Conservation (phyloP, 2,329 filamentous ascomycete species). For the Hawksworthiomyces lignivorus region DNA sequence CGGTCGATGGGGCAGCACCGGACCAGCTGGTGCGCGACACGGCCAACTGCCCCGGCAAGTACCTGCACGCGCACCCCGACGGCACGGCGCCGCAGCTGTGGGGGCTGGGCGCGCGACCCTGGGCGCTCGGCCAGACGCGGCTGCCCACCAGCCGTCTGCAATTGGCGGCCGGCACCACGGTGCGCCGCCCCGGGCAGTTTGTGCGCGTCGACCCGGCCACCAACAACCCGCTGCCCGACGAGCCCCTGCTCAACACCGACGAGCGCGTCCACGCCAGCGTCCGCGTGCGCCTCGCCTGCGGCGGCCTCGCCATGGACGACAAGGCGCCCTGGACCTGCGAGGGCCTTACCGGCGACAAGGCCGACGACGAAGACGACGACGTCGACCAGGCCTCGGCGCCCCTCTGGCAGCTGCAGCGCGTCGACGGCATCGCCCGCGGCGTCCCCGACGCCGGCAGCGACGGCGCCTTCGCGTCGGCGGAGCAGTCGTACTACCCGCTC, state of each 20-base stretch:
- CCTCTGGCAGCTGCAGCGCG: constrained; percentile 21
- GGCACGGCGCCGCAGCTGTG: constrained; percentile 9
- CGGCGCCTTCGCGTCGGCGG: constrained; percentile 6
- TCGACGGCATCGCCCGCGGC: constrained; percentile 1
- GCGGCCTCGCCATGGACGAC: constrained; percentile 27
- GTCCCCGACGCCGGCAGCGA: not conserved
- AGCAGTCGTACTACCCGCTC: constrained; percentile 17
- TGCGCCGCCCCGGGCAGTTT: constrained; percentile 28
- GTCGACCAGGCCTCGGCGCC: constrained; percentile 6
- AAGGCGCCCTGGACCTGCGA: constrained; percentile 21
- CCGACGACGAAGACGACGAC: constrained; percentile 1
- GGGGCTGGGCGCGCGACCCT: constrained; percentile 20
- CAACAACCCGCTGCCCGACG: constrained; percentile 24
- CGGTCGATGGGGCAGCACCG: no score
- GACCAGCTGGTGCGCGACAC: constrained; percentile 17
- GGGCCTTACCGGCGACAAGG: constrained; percentile 16
- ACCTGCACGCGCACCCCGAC: constrained; percentile 17
- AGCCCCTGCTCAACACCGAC: constrained; percentile 28
- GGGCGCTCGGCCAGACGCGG: constrained; percentile 23
- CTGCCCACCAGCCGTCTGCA: constrained; percentile 19
- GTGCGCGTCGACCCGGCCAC: constrained; percentile 29
- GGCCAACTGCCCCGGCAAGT: constrained; percentile 20
- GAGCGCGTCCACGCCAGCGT: constrained; percentile 28
- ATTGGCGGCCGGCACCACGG: constrained; percentile 20
- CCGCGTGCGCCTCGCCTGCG: constrained; percentile 21